These are phyloP conservation scores for Diplodia corticola DNA, from an alignment of 2,329 filamentous ascomycete genomes.

Conservation along the genomic window DNA sequence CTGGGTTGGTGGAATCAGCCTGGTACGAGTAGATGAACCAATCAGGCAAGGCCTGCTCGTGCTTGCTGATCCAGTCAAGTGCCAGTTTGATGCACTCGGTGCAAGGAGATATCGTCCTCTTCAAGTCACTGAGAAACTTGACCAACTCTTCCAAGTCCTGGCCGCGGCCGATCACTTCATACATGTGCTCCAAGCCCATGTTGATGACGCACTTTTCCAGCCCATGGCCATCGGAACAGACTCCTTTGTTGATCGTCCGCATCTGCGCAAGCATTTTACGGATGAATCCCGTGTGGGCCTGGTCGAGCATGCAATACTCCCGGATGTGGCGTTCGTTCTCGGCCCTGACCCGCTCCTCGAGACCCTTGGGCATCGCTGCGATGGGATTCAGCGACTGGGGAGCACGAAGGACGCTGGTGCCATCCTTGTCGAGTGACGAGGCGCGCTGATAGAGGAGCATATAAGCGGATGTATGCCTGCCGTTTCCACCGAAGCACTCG, in stretches of 20 bases:
- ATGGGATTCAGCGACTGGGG: conserved; percentile 46
- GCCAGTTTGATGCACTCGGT: conserved; percentile 44
- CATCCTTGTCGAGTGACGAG: conserved; percentile 57
- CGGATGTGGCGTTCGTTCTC: conserved; percentile 75
- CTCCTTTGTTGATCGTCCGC: conserved; percentile 49
- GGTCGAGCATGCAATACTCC: conserved; percentile 78
- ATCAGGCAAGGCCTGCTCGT: conserved; percentile 1
- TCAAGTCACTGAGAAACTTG: conserved; percentile 55
- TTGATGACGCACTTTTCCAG: conserved; percentile 55
- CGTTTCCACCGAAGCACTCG: conserved; percentile 40
- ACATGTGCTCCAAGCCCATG: conserved; percentile 65
- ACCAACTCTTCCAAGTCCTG: conserved; percentile 68
- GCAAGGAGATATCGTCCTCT: conserved; percentile 53
- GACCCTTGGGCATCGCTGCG: conserved; percentile 46
- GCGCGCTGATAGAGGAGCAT: conserved; percentile 96
- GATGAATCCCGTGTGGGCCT: conserved; percentile 68
- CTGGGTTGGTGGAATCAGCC: neutral
- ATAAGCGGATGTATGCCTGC: conserved; percentile 64
- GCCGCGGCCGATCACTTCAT: conserved; percentile 71
- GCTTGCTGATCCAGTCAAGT: conserved; percentile 10
- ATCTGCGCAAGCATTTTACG: conserved; percentile 61
- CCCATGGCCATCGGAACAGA: conserved; percentile 51
- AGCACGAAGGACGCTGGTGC: conserved; percentile 42
- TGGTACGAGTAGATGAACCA: conserved; percentile 17
- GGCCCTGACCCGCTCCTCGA: conserved; percentile 60